These are phyloP conservation scores for Dactylis glomerata DNA, from an alignment of 176 grass and related monocot species.

Conservation along the genomic window DNA sequence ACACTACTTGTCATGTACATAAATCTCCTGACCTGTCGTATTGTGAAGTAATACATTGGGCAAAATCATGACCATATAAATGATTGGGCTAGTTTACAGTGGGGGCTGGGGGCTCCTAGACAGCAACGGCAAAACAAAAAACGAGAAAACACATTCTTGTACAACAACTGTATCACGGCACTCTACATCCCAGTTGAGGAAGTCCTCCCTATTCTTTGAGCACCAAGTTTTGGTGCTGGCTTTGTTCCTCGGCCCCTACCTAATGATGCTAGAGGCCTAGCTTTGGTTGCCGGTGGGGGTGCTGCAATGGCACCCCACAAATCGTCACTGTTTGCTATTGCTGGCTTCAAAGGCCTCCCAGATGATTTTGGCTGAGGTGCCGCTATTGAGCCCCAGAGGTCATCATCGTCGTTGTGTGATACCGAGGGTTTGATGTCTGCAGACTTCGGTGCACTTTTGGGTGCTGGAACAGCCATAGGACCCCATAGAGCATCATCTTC, in stretches of 20 bases:
- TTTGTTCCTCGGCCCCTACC: constrained; percentile 79
- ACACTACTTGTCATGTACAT: constrained; percentile 30
- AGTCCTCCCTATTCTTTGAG: constrained; percentile 79
- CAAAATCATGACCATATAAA: constrained; percentile 51
- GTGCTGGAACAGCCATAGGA: constrained; percentile 45
- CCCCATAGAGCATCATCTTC: constrained; percentile 87
- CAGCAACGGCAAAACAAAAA: not conserved
- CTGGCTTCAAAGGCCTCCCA: constrained; percentile 48
- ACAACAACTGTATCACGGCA: constrained; percentile 33
- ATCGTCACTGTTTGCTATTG: constrained; percentile 47
- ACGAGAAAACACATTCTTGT: constrained; percentile 32
- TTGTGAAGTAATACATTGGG: constrained; percentile 31
- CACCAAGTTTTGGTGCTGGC: constrained; percentile 78
- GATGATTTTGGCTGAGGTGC: constrained; percentile 66
- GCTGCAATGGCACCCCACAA: constrained; percentile 92
- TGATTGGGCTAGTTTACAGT: constrained; percentile 57
- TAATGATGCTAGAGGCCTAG: constrained; percentile 71
- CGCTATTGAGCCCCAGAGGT: constrained; percentile 92
- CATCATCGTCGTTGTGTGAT: constrained; percentile 49
- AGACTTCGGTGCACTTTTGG: constrained; percentile 44
- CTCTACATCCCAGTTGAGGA: constrained; percentile 57
- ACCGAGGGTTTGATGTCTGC: constrained; percentile 53
- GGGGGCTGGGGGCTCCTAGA: constrained; percentile 33
- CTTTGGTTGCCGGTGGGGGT: constrained; percentile 80
- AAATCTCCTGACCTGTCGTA: constrained; percentile 24